A percentile compares a stretch with the other conserved stretches of the same genome.
These are phyloP conservation scores for Monosporascus sp. DNA, from an alignment of 2,329 filamentous ascomycete species.

Conservation along the genomic window DNA sequence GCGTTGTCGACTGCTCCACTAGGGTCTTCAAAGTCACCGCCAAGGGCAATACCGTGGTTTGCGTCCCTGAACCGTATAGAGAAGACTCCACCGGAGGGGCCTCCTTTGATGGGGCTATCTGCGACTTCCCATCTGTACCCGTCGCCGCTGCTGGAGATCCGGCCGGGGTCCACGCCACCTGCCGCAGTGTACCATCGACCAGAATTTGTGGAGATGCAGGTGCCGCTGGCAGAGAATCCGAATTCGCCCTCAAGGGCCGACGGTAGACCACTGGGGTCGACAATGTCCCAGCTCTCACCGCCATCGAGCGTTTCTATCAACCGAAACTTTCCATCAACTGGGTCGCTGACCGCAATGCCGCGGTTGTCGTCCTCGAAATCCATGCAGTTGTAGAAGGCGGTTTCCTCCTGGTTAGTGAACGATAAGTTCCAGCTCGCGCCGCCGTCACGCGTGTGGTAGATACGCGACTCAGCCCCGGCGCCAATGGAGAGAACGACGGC, in stretches of 20 bases:
- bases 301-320: slow-evolving; percentile 27
- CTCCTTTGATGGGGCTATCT: slow-evolving; percentile 20
- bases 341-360: slow-evolving; percentile 29
- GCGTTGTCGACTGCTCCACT: slow-evolving; percentile 15
- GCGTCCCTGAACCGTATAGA: slow-evolving; percentile 27
- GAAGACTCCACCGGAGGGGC: slow-evolving; percentile 25
- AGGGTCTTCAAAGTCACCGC: slow-evolving; percentile 25
- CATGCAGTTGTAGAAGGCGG: slow-evolving; percentile 30
- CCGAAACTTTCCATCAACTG: slow-evolving; percentile 27
- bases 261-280: slow-evolving; percentile 21
- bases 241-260: slow-evolving; percentile 23
- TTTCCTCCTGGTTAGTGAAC: slow-evolving; percentile 23
- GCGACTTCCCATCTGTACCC: slow-evolving; percentile 23
- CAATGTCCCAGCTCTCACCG: slow-evolving; percentile 21
- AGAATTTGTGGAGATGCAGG: slow-evolving; percentile 24
- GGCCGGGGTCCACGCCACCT: slow-evolving; percentile 23
- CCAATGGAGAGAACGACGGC: slow-evolving; percentile 35
- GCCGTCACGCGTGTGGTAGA: slow-evolving; percentile 26
- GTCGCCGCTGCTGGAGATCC: slow-evolving; percentile 23
- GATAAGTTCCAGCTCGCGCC: slow-evolving; percentile 22
- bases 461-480: slow-evolving; percentile 24
- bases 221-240: slow-evolving; percentile 30
- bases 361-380: slow-evolving; percentile 20
- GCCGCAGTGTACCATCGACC: slow-evolving; percentile 25
- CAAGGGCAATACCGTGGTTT: slow-evolving; percentile 23